Evolutionary conservation across 345 rosid species (phyloP), one percentile per base, ranked within the genome.

Genomic region (Passiflora organensis): DNA sequence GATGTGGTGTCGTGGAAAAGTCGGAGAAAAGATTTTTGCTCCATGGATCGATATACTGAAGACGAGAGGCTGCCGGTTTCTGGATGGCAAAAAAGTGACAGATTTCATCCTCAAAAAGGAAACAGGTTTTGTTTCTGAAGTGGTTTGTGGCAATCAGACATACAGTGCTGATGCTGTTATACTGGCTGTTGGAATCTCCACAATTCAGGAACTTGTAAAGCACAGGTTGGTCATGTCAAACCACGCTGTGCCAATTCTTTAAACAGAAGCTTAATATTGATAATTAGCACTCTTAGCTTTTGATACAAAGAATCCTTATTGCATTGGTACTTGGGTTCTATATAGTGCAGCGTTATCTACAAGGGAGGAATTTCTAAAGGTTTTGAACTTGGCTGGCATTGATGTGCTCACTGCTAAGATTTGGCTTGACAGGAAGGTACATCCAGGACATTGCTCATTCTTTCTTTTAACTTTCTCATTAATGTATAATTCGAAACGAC

Each of bases 301-400:
- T n/a, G n/a, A n/a, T 48, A 34, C 15, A 38, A 41, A 2, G 10
- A 59, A 49, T 48, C 60, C 54, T 23, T 46, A 63, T 62, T 58
- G 64, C 28, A 81, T 55, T 44, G 48, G 72, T 46, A 37, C 45
- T 72, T 57, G 51, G 56, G 47, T 63, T 61, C 51, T 70, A 50
- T 84, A 41, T 72, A 77, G 87, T 66, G 78, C 82, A 77, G 83
- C 72, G 51, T 62, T 81, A 59, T 50, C 44, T 72, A 59, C 72
- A 13, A 61, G 70, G 47, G 83, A 77, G 59, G 93, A 85, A 68
- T 85, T 82, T 70, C 62, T 75, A 51, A 85, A 66, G 67, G 82
- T 78, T 39, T 50, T 74, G 76, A 80, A 80, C 68, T 66, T 82
- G 66, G 66, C 66, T 12, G 62, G 65, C 34, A 58, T 80, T 49